phyloP scores from a whole-genome alignment of 108 stramenopile genomes.

The Cylindrotheca closterium region DNA sequence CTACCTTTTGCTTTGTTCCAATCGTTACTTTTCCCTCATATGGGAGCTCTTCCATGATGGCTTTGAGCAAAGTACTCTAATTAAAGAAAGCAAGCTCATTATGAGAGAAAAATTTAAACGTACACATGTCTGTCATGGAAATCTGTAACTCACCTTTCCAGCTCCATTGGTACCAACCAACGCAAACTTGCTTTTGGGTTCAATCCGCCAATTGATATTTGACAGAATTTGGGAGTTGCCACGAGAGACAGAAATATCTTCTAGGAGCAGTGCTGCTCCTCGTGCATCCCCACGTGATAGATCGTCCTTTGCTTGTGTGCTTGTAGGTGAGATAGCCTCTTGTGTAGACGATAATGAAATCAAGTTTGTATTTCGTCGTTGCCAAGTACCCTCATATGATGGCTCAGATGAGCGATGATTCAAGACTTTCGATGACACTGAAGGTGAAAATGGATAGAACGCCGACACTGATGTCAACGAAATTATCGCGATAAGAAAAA shows the following conservation, averaged over 20 bases:
- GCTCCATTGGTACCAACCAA: conserved; percentile 27
- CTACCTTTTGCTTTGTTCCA: conserved; percentile 43
- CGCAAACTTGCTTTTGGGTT: conserved; percentile 67
- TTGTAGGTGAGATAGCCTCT: no score
- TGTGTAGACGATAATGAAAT: no score
- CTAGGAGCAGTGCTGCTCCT: conserved; percentile 72
- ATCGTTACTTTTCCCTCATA: conserved; percentile 27
- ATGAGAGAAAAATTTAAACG: no score
- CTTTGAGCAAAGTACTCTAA: conserved; percentile 79
- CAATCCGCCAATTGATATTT: conserved; percentile 71
- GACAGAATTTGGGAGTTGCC: conserved; percentile 51
- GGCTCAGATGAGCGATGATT: no score
- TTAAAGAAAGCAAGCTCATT: no score
- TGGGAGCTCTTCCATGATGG: conserved; percentile 58
- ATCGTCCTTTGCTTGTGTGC: no score
- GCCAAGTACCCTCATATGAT: no score
- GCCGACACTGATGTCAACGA: no score
- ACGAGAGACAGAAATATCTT: conserved; percentile 66
- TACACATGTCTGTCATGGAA: not conserved
- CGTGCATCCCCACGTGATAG: conserved; percentile 60
- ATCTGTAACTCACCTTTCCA: conserved; percentile 7
- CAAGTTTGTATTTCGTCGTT: no score
- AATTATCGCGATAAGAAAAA: no score
- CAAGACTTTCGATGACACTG: no score
- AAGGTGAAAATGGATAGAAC: no score